Conservation (phyloP, 2,329 filamentous ascomycete species). For the Colletotrichum sp. region DNA sequence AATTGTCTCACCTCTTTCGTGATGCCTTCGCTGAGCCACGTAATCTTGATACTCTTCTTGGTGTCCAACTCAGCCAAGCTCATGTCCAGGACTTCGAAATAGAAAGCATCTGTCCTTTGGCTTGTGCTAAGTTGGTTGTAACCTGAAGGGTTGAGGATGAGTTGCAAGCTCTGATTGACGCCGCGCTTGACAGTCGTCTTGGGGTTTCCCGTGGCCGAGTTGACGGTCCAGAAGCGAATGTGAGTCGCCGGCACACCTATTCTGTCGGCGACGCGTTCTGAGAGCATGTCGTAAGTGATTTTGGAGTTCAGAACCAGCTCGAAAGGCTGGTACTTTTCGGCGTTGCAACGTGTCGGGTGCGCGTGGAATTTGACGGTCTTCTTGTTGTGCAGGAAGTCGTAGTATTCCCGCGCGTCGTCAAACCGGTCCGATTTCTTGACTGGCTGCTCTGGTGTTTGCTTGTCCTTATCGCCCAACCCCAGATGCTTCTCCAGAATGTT, state of each 20-base stretch:
- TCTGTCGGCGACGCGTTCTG: slow-evolving; percentile 80
- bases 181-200: slow-evolving; percentile 79
- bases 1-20: slow-evolving; percentile 77
- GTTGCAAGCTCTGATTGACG: slow-evolving; percentile 72
- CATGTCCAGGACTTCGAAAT: slow-evolving; percentile 93
- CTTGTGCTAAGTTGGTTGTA: slow-evolving; percentile 72
- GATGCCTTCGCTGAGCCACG: slow-evolving; percentile 87
- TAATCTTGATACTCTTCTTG: slow-evolving; percentile 85
- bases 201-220: slow-evolving; percentile 75
- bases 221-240: slow-evolving; percentile 89
- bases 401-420: slow-evolving; percentile 82
- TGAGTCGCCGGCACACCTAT: slow-evolving; percentile 83
- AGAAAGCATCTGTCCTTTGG: slow-evolving; percentile 79
- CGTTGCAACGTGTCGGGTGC: slow-evolving; percentile 61
- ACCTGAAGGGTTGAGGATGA: slow-evolving; percentile 79
- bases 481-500: slow-evolving; percentile 43
- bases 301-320: slow-evolving; percentile 82
- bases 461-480: slow-evolving; percentile 44
- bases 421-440: slow-evolving; percentile 55
- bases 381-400: slow-evolving; percentile 90
- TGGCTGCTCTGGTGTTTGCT: slow-evolving; percentile 39
- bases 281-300: slow-evolving; percentile 86
- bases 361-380: slow-evolving; percentile 81
- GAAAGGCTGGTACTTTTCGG: slow-evolving; percentile 69
- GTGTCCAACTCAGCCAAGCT: slow-evolving; percentile 92